phyloP scores from a whole-genome alignment of 495 filamentous ascomycete genomes.

The Xylaria venustula region DNA sequence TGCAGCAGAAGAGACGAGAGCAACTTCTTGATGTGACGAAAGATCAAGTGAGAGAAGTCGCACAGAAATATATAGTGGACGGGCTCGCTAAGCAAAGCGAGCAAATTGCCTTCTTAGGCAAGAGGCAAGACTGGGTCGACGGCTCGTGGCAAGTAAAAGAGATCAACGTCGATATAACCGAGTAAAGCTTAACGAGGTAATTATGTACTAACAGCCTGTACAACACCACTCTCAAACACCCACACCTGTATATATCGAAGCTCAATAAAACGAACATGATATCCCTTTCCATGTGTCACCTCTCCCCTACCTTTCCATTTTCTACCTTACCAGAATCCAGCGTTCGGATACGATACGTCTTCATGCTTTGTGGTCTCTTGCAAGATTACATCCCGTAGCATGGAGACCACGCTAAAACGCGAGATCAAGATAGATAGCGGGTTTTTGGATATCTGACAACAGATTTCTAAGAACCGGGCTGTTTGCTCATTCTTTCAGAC shows the following conservation, averaged over 20 bases:
- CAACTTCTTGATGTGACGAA: slow-evolving; percentile 83
- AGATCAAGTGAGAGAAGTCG: slow-evolving; percentile 75
- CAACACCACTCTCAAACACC: slow-evolving; percentile 40
- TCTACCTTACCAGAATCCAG: slow-evolving; percentile 12
- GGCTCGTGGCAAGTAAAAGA: slow-evolving; percentile 50
- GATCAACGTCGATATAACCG: slow-evolving; percentile 47
- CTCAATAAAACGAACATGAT: slow-evolving; percentile 7
- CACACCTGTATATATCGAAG: slow-evolving; percentile 31
- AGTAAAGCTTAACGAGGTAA: slow-evolving; percentile 18
- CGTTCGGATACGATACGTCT: slow-evolving; percentile 56
- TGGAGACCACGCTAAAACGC: slow-evolving; percentile 49
- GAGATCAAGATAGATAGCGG: slow-evolving; percentile 39
- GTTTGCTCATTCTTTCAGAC: slow-evolving; percentile 52
- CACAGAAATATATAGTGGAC: slow-evolving; percentile 78
- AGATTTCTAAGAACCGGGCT: slow-evolving; percentile 21
- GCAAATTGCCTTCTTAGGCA: slow-evolving; percentile 72
- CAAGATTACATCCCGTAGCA: slow-evolving; percentile 33
- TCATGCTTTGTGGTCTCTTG: slow-evolving; percentile 31
- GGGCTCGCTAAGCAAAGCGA: slow-evolving; percentile 52
- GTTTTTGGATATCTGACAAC: slow-evolving; percentile 18
- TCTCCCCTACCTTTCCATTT: background rate
- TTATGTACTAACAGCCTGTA: slow-evolving; percentile 32
- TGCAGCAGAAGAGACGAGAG: slow-evolving; percentile 84
- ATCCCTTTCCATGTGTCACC: background rate
- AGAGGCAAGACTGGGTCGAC: slow-evolving; percentile 77